Percentiles rank a stretch among this genome's conserved stretches.
phyloP scores from a whole-genome alignment of 2,329 filamentous ascomycete genomes.

The Paracoccidioides brasiliensis region DNA sequence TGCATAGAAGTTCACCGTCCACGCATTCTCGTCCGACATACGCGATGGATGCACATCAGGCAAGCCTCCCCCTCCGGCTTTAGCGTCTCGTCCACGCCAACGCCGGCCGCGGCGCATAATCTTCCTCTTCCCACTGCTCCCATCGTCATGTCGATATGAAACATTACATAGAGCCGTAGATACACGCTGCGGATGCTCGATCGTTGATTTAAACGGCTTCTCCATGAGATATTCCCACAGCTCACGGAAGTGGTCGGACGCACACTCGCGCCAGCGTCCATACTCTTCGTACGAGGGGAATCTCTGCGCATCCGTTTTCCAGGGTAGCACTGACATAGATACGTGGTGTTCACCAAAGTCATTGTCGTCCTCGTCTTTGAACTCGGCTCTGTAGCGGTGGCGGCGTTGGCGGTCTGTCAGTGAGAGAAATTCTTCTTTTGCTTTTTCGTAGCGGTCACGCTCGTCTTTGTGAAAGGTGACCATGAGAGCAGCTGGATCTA shows the following conservation, averaged over 20 bases:
- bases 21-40: conserved; percentile 20
- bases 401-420: conserved; percentile 7
- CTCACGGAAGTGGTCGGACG: conserved; percentile 7
- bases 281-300: conserved; percentile 29
- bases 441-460: conserved; percentile 11
- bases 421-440: conserved; percentile 16
- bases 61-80: not conserved
- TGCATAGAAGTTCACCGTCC: conserved; percentile 26
- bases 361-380: conserved; percentile 7
- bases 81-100: not conserved
- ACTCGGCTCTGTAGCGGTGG: conserved; percentile 5
- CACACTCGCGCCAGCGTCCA: conserved; percentile 19
- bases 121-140: too few species aligned
- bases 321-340: not conserved
- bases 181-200: conserved; percentile 12
- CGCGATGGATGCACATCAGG: conserved; percentile 9
- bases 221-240: conserved; percentile 18
- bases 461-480: conserved; percentile 16
- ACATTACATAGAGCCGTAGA: not conserved
- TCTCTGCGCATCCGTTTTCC: conserved; percentile 6
- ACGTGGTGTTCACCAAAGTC: conserved; percentile 1
- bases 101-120: not conserved
- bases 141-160: too few species aligned
- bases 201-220: conserved; percentile 14
- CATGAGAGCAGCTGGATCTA: conserved; percentile 16